phyloP scores from a whole-genome alignment of 495 filamentous ascomycete genomes.

The Xylaria venustula region DNA sequence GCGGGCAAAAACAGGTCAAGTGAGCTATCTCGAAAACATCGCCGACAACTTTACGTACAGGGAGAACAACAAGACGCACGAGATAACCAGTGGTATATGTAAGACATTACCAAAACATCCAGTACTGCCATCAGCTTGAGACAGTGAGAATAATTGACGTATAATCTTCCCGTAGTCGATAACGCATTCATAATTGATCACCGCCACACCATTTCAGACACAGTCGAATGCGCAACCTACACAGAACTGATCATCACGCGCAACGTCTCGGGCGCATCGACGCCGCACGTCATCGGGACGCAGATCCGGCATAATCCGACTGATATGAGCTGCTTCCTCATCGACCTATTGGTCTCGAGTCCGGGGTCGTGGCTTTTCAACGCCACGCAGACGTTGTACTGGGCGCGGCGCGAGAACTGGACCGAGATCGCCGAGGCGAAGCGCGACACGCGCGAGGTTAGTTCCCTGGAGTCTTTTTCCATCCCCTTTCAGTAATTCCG shows the following conservation, averaged over 20 bases:
- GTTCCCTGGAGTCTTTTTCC: too few species aligned
- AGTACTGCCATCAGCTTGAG: too few species aligned
- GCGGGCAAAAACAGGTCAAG: constrained; percentile 4
- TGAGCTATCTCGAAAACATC: constrained; percentile 21
- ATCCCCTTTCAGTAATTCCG: too few species aligned
- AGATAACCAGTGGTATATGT: constrained; percentile 24
- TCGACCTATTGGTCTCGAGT: constrained; percentile 40
- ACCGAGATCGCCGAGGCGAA: constrained; percentile 31
- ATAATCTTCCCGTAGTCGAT: constrained; percentile 9
- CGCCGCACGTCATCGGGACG: constrained; percentile 43
- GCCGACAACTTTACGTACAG: constrained; percentile 31
- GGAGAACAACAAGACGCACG: constrained; percentile 30
- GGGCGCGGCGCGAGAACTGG: constrained; percentile 38
- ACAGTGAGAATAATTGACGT: constrained; percentile 9
- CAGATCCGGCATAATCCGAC: constrained; percentile 36
- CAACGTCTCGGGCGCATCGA: constrained; percentile 20
- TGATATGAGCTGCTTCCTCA: constrained; percentile 27
- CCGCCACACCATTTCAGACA: constrained; percentile 32
- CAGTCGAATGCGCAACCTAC: constrained; percentile 34
- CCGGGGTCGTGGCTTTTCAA: constrained; percentile 43
- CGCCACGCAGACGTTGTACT: constrained; percentile 37
- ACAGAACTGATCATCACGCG: constrained; percentile 38
- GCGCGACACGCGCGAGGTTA: constrained; percentile 26
- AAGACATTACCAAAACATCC: constrained; percentile 4
- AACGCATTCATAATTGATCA: constrained; percentile 25